These are phyloP conservation scores for Erodium maritimum DNA, from an alignment of 345 rosid genomes.

Conservation along the genomic window DNA sequence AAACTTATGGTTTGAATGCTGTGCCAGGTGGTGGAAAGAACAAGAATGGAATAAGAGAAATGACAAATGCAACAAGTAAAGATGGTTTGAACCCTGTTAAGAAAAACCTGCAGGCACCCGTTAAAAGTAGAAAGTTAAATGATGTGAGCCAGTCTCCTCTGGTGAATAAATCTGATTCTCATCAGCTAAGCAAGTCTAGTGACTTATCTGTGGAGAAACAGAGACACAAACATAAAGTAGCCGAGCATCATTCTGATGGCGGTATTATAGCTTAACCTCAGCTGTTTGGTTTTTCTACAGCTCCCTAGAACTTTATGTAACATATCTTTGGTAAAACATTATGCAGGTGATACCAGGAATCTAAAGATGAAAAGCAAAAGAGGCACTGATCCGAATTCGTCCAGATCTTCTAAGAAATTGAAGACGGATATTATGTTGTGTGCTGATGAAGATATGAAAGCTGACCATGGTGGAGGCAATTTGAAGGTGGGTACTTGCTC, in stretches of 20 bases:
- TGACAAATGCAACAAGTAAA: constrained; percentile 20
- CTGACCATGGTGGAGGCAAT: constrained; percentile 25
- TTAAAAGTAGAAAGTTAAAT: constrained; percentile 25
- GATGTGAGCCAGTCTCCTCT: constrained; percentile 26
- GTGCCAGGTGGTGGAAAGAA: constrained; percentile 27
- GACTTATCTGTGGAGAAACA: constrained; percentile 34
- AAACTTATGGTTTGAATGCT: constrained; percentile 13
- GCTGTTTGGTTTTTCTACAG: constrained; percentile 10
- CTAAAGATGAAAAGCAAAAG: constrained; percentile 50
- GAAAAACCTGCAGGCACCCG: constrained; percentile 28
- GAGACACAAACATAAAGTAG: constrained; percentile 33
- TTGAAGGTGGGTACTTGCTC: constrained; percentile 32
- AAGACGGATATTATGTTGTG: constrained; percentile 29
- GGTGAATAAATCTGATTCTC: constrained; percentile 31
- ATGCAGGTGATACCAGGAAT: constrained; percentile 38
- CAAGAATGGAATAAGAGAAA: constrained; percentile 37
- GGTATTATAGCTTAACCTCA: constrained; percentile 34
- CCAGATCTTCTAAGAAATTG: constrained; percentile 45
- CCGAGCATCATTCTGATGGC: constrained; percentile 38
- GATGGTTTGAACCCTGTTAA: constrained; percentile 27
- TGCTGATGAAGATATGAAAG: constrained; percentile 29
- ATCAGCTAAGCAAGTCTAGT: constrained; percentile 21
- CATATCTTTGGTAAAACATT: constrained; percentile 13
- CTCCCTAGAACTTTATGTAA: constrained; percentile 8
- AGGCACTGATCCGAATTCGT: constrained; percentile 35